Evolutionary conservation across 1,284 basidiomycete species (phyloP).

Genomic region (Sporisorium graminicola): DNA sequence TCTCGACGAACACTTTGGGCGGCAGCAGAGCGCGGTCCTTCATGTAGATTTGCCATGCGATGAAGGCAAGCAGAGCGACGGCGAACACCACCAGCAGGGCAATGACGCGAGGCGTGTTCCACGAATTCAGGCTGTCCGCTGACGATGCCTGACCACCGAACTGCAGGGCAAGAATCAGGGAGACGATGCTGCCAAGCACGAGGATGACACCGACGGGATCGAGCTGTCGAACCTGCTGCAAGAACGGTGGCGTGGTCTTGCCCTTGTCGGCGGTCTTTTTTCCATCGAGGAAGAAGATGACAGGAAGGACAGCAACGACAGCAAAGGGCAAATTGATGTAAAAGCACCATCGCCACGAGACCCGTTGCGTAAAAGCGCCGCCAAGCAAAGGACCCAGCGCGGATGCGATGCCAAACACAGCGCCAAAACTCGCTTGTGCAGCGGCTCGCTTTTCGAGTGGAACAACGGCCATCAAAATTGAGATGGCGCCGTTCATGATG

Average conservation of each 20-base stretch:
- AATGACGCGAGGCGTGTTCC: constrained; percentile 18
- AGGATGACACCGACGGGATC: constrained; percentile 67
- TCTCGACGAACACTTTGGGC: constrained; percentile 15
- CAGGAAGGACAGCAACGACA: constrained; percentile 12
- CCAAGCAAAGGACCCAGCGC: constrained; percentile 68
- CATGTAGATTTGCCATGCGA: constrained; percentile 27
- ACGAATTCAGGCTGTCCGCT: background rate
- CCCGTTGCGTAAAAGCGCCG: constrained; percentile 65
- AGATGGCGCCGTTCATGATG: constrained; percentile 72
- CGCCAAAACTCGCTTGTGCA: constrained; percentile 68
- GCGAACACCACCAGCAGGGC: constrained; percentile 18
- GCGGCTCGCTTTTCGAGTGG: constrained; percentile 70
- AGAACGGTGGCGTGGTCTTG: constrained; percentile 15
- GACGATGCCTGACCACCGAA: constrained; percentile 22
- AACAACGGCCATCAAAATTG: constrained; percentile 71
- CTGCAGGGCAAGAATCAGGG: constrained; percentile 25
- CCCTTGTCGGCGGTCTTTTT: constrained; percentile 18
- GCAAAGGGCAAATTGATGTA: constrained; percentile 47
- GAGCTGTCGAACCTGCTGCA: constrained; percentile 17
- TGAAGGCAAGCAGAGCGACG: constrained; percentile 16
- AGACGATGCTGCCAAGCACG: constrained; percentile 64
- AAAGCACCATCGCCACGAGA: constrained; percentile 68
- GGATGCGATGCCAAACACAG: constrained; percentile 58
- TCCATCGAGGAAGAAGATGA: constrained; percentile 29
- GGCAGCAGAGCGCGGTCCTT: constrained; percentile 21